Evolutionary conservation across 1,139 yeast species (phyloP).

Genomic region (Citeromyces hawaiiensis): DNA sequence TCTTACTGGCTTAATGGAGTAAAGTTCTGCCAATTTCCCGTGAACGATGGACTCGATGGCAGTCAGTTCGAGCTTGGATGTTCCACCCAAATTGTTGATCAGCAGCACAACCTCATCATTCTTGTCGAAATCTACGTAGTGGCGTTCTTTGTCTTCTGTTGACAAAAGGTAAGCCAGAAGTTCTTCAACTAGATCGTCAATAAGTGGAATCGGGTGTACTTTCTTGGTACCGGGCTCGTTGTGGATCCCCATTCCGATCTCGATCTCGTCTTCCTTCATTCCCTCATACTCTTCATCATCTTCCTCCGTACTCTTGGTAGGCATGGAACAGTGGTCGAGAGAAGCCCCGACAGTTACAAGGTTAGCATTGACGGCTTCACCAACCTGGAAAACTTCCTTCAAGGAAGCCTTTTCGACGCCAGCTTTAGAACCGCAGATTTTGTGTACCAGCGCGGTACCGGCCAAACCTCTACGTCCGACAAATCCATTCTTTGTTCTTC

Average conservation of each 20-base stretch:
- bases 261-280: conserved; percentile 45
- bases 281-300: conserved; percentile 21
- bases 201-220: conserved; percentile 57
- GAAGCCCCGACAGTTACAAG: conserved; percentile 85
- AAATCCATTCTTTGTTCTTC: conserved; percentile 70
- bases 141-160: conserved; percentile 50
- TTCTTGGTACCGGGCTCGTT: conserved; percentile 81
- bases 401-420: conserved; percentile 22
- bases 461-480: conserved; percentile 93
- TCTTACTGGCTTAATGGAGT: conserved; percentile 51
- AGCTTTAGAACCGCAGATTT: conserved; percentile 69
- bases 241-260: conserved; percentile 92
- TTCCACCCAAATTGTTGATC: conserved; percentile 77
- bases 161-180: conserved; percentile 40
- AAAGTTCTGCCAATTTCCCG: conserved; percentile 27
- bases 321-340: conserved; percentile 79
- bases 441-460: conserved; percentile 80
- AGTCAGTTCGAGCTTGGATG: conserved; percentile 62
- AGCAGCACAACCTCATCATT: conserved; percentile 57
- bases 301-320: conserved; percentile 26
- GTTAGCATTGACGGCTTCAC: conserved; percentile 45
- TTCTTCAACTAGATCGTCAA: conserved; percentile 39
- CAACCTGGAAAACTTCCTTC: conserved; percentile 38
- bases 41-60: conserved; percentile 42
- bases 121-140: conserved; percentile 49